Base-by-base conservation (phyloP, 2,329 filamentous ascomycete genomes). In the Nemania sp. region DNA sequence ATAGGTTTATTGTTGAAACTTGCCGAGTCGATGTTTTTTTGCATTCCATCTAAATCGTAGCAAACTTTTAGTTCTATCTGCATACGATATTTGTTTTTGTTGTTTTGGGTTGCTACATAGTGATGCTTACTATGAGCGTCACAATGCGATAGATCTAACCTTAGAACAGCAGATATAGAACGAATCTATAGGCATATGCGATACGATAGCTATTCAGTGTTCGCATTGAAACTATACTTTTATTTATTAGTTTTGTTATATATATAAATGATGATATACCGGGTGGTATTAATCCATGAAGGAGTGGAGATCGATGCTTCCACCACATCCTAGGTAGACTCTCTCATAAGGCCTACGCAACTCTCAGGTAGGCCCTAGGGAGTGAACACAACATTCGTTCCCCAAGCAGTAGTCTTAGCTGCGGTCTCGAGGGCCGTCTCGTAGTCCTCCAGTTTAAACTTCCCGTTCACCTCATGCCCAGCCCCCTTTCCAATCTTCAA, bases 361-460 rank as follows among this genome's bases (percentile, higher is more conserved):
- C n/a, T n/a, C n/a, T n/a, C n/a, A n/a, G n/a, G n/a, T n/a, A n/a
- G n/a, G n/a, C n/a, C n/a, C 62, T 22, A 63, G 2, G 73, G 73
- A 4, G 56, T 71, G 53, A 75, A 73, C 11, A 71, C 51, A 8
- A 74, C 70, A 45, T 18, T 26, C 7, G 45, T 56, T 2, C 70
- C 71, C 67, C 64, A 71, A 5, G 57, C 35, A 3, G 70, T 59
- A n/a, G 79, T 57, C 55, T 78, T 76, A 13, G 70, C 74, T 5
- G 68, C 64, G 66, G 62, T 43, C 74, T 78, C 74, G 24, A 80
- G 73, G 18, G 75, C 77, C 22, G 70, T 66, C 55, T 80, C 66
- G 72, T 77, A 79, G 1, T 80, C 72, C n/a, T 79, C 76, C 20
- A 82, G 72, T 5, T 65, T 57, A 58, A 77, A 82, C 11, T 68